phyloP scores from a whole-genome alignment of 208 protist species.

The Phytomonas sp. region DNA sequence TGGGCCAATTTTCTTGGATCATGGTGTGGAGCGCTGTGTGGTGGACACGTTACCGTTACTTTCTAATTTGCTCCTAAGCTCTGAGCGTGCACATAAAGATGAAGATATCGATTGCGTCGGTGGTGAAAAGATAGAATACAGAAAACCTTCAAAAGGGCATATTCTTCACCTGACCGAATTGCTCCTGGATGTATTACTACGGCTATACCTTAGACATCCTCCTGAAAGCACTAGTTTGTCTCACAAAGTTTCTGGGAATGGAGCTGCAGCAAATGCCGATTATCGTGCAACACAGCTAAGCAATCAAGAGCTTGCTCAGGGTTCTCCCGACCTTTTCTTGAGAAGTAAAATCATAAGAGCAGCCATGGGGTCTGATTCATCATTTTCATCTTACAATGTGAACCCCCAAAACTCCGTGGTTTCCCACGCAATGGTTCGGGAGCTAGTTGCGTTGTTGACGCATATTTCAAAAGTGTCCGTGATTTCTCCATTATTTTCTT shows the following conservation, averaged over 20 bases:
- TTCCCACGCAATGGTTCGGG: neutral
- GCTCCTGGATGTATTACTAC: neutral
- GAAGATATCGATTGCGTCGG: neutral
- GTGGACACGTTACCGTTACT: neutral
- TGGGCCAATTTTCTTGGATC: neutral
- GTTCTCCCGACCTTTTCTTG: neutral
- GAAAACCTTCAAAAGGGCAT: neutral
- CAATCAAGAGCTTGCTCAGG: conserved; percentile 1
- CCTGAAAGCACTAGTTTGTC: neutral
- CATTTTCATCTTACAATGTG: neutral
- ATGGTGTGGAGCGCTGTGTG: neutral
- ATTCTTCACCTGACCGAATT: neutral
- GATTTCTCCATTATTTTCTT: neutral
- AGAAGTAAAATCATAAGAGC: neutral
- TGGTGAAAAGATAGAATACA: neutral
- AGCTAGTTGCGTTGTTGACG: neutral
- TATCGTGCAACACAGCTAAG: neutral
- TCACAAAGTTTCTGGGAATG: neutral
- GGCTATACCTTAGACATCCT: neutral
- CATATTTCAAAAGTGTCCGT: conserved; percentile 1
- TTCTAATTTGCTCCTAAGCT: neutral
- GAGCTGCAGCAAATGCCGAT: neutral
- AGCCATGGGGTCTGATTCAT: neutral
- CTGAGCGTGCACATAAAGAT: neutral
- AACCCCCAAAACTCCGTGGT: neutral